phyloP scores from a whole-genome alignment of 1,284 basidiomycete species.

The Puccinia coronata region DNA sequence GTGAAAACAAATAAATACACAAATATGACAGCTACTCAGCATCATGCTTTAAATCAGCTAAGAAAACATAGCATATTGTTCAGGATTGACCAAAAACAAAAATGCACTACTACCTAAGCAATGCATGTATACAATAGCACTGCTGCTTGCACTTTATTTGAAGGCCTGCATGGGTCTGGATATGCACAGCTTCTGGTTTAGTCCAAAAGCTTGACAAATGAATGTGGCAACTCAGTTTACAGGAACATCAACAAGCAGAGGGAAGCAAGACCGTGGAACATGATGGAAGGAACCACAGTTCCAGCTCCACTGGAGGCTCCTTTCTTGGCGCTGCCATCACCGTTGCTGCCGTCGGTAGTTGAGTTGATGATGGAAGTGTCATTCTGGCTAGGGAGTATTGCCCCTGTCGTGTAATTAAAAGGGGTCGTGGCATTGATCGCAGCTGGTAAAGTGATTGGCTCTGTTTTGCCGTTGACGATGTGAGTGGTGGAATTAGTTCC shows the following conservation, averaged over 20 bases:
- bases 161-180: too few species aligned
- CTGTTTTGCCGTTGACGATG: conserved; percentile 11
- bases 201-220: too few species aligned
- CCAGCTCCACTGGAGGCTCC: background rate
- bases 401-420: conserved; percentile 32
- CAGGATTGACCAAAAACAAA: too few species aligned
- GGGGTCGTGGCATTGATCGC: conserved; percentile 23
- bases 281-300: background rate
- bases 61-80: too few species aligned
- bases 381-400: conserved; percentile 41
- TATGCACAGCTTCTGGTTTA: too few species aligned
- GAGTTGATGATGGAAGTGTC: background rate
- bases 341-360: background rate
- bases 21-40: too few species aligned
- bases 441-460: conserved; percentile 16
- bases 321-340: background rate
- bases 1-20: too few species aligned
- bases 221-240: too few species aligned
- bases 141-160: too few species aligned
- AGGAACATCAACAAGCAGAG: background rate
- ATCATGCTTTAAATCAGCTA: too few species aligned
- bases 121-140: too few species aligned
- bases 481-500: conserved; percentile 3
- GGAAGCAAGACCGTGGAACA: background rate
- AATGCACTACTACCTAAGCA: too few species aligned